phyloP scores from a whole-genome alignment of 768 basidiomycete species.

The Agrocybe chaxingu region DNA sequence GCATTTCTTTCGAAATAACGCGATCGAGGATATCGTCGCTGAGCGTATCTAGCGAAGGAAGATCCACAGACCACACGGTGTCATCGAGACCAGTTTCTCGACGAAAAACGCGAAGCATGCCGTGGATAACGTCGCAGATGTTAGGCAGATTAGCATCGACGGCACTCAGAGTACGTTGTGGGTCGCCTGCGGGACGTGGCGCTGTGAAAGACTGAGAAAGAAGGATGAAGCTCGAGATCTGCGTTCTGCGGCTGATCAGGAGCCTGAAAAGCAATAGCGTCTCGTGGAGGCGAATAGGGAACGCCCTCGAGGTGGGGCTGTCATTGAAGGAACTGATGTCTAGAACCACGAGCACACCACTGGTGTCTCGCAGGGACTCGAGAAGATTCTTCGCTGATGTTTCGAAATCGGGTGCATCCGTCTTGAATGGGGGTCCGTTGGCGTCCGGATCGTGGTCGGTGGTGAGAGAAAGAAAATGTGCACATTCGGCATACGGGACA shows the following conservation, averaged over 20 bases:
- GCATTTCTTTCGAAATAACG: conserved; percentile 1
- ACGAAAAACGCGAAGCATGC: conserved; percentile 27
- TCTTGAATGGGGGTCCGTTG: neutral
- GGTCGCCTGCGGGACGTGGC: neutral
- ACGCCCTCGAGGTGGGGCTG: conserved; percentile 2
- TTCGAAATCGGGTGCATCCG: neutral
- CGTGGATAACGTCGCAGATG: conserved; percentile 21
- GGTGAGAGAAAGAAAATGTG: neutral
- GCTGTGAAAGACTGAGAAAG: conserved; percentile 9
- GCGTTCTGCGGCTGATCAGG: conserved; percentile 2
- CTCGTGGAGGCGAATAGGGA: conserved; percentile 1
- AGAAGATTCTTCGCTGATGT: neutral
- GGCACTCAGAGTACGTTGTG: too few species aligned
- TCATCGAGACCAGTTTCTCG: conserved; percentile 20
- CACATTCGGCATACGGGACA: neutral
- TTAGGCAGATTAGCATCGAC: neutral
- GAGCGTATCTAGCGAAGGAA: conserved; percentile 10
- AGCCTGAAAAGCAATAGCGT: conserved; percentile 10
- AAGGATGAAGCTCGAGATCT: conserved; percentile 8
- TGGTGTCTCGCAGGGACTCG: neutral
- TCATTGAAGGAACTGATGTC: conserved; percentile 11
- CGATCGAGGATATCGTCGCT: neutral
- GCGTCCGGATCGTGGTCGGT: neutral
- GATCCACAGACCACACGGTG: conserved; percentile 19
- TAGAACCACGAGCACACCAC: conserved; percentile 5